Percentiles rank a stretch among this genome's conserved stretches.
phyloP scores from a whole-genome alignment of 305 asterid species.

The Salvia sclarea region DNA sequence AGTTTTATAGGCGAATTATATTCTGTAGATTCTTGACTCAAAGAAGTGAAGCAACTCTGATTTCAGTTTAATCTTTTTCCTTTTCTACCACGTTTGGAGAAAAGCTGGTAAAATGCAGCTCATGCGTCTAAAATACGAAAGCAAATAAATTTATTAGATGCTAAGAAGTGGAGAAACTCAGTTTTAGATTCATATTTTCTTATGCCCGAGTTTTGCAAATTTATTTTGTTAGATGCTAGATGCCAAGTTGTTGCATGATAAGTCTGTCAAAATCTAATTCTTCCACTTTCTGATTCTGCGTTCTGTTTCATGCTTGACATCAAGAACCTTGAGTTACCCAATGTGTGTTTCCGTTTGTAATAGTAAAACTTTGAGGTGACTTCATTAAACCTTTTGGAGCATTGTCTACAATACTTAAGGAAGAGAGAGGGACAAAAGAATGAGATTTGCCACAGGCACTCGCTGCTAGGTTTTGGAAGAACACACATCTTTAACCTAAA shows the following conservation, averaged over 20 bases:
- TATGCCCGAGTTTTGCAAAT: not conserved
- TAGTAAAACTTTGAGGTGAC: not conserved
- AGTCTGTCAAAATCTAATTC: too few species aligned
- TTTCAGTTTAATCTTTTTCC: not conserved
- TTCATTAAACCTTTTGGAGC: not conserved
- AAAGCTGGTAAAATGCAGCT: not conserved
- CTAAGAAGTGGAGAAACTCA: not conserved
- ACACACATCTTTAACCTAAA: not conserved
- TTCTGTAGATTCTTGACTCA: constrained; percentile 10
- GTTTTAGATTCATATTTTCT: not conserved
- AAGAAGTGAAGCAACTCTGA: not conserved
- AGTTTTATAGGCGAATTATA: not conserved
- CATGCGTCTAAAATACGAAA: not conserved
- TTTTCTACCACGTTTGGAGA: not conserved
- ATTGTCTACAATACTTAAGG: not conserved
- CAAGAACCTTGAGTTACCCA: too few species aligned
- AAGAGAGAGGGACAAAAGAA: not conserved
- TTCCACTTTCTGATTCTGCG: too few species aligned
- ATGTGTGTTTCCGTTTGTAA: not conserved
- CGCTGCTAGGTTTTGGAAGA: not conserved
- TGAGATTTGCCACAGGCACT: not conserved
- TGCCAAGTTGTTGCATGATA: too few species aligned
- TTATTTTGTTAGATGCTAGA: not conserved
- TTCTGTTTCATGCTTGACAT: too few species aligned
- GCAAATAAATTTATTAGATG: not conserved